These are phyloP conservation scores for Zoysia pacifica DNA, from an alignment of 176 grass and related monocot species.

Conservation along the genomic window DNA sequence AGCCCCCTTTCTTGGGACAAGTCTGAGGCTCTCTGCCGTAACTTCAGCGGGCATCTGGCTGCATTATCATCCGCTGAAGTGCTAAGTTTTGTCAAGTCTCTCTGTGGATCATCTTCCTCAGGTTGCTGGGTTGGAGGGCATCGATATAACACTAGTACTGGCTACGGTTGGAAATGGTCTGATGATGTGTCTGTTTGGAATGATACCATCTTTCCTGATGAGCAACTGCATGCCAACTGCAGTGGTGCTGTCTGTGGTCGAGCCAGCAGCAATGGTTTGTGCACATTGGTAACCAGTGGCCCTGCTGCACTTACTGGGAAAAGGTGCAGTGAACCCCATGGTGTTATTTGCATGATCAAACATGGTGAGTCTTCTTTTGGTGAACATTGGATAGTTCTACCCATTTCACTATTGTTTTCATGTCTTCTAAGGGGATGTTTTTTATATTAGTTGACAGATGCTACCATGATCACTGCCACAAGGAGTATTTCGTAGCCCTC, in stretches of 20 bases:
- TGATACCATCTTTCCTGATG: conserved; percentile 19
- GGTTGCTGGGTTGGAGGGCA: conserved; percentile 86
- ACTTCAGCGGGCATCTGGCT: conserved; percentile 61
- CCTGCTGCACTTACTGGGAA: conserved; percentile 40
- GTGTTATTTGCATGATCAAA: conserved; percentile 78
- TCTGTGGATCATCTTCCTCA: conserved; percentile 48
- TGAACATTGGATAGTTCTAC: not conserved
- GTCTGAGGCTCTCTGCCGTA: conserved; percentile 58
- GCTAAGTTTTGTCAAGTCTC: conserved; percentile 55
- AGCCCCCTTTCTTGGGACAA: conserved; percentile 66
- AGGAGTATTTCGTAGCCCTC: conserved; percentile 82
- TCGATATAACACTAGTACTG: conserved; percentile 35
- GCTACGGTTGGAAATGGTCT: conserved; percentile 64
- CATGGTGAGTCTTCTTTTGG: conserved; percentile 49
- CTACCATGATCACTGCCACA: conserved; percentile 62
- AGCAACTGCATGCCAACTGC: conserved; percentile 29
- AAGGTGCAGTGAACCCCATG: conserved; percentile 70
- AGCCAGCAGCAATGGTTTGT: conserved; percentile 45
- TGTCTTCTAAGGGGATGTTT: conserved; percentile 15
- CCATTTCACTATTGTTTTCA: not conserved
- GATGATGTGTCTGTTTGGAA: conserved; percentile 59
- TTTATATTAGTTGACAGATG: conserved; percentile 52
- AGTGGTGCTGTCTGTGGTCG: conserved; percentile 40
- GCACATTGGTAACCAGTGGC: conserved; percentile 57
- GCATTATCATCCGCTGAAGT: conserved; percentile 68